Evolutionary conservation across 2,329 filamentous ascomycete species (phyloP).

Genomic region (Penicillium aurantiogriseum): DNA sequence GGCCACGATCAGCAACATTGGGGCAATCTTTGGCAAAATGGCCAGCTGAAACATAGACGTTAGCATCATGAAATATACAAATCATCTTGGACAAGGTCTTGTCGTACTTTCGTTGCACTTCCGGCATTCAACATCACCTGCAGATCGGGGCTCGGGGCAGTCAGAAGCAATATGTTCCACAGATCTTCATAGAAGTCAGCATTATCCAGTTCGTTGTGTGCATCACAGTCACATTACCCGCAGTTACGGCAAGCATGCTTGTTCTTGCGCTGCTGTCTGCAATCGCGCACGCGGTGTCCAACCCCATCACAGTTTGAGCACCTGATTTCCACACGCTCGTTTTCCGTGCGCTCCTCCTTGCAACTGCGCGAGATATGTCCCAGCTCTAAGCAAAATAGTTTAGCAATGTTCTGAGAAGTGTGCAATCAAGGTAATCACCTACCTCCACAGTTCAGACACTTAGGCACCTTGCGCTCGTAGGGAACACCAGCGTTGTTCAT

Average conservation of each 20-base stretch:
- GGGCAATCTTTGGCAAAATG: conserved; percentile 50
- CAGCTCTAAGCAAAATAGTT: conserved; percentile 35
- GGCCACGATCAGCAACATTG: conserved; percentile 28
- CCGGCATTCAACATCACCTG: conserved; percentile 47
- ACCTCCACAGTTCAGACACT: conserved; percentile 53
- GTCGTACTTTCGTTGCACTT: conserved; percentile 42
- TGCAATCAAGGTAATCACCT: conserved; percentile 14
- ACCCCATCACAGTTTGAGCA: conserved; percentile 51
- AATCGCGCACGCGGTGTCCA: conserved; percentile 53
- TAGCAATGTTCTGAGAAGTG: not conserved
- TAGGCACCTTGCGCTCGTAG: conserved; percentile 50
- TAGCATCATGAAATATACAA: not conserved
- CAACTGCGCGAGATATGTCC: conserved; percentile 51
- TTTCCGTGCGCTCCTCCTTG: conserved; percentile 44
- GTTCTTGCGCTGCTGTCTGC: conserved; percentile 39
- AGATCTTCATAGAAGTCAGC: conserved; percentile 31
- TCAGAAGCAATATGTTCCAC: conserved; percentile 49
- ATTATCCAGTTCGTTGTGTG: not conserved
- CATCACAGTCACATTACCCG: conserved; percentile 37
- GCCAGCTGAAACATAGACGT: conserved; percentile 32
- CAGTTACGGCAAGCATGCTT: conserved; percentile 54
- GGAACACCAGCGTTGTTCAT: conserved; percentile 52
- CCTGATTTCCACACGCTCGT: conserved; percentile 46
- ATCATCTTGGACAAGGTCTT: not conserved
- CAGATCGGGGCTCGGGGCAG: conserved; percentile 48